Evolutionary conservation across 169 alveolate genomes (phyloP), one percentile per base, ranked within the genome.

Genomic region (Eimeria praecox): DNA sequence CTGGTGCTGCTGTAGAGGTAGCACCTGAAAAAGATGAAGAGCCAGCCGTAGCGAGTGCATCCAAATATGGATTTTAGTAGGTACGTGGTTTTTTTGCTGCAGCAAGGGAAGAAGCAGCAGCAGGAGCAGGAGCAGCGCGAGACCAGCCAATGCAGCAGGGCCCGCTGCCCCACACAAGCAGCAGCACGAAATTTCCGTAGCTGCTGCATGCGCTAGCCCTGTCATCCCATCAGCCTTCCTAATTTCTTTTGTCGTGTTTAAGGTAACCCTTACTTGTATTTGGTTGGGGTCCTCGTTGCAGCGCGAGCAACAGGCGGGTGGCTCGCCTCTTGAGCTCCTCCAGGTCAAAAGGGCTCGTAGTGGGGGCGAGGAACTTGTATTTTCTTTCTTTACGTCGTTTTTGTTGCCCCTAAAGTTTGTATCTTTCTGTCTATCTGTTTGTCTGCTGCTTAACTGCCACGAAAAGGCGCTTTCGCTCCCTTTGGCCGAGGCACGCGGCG

Each of bases 151-250:
- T 35, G 66, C 33, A 40, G 6, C 27, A n/a, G 90, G 90, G 90
- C 71, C 71, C 38, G 0, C 90, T 52, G 90, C 90, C 90, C 90
- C 90, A 82, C 90, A 82, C 30, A 38, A 44, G 90, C 90, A 49
- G 90, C 69, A 82, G 16, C 73, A 12, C 69, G 27, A 12, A 20
- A 22, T 1, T 8, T 38, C n/a, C 10, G 18, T 27, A n/a, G 71
- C 73, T 30, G 73, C 73, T 82, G 90, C 73, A 82, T 77, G 87
- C 87, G 24, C 49, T 40, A 38, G 20, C 62, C 64, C 59, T 38
- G 35, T 30, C 24, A 2, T 30, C 82, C 16, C 82, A 33, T 14
- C 46, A 71, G 82, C 82, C 90, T 12, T 52, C 20, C 90, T 9
- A 0, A 12, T 82, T 42, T 46, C 56, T 82, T 82, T 52, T 82